Base-by-base conservation (phyloP, 2,329 filamentous ascomycete species). In the Colletotrichum cereale region DNA sequence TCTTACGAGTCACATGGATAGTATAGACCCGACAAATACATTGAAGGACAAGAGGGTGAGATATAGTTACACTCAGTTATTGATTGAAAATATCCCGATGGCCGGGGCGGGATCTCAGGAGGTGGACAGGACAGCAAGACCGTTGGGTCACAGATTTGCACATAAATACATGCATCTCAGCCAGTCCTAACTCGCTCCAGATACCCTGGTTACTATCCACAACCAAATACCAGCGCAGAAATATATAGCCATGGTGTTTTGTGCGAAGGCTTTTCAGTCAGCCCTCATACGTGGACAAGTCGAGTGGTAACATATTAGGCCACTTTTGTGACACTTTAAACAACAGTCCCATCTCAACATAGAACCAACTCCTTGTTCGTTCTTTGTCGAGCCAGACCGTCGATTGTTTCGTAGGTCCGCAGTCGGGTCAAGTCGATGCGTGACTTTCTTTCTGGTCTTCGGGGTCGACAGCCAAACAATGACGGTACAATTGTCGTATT, bases 11-110 rank as follows among this genome's bases (percentile, higher is more conserved):
- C 29, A 55, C 5, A 58, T 66, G 53, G 44, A 58, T 21, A 56
- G 64, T 24, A 48, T 66, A 10, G 56, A 53, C 3, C 38, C 61
- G n/a, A 42, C 47, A 11, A 58, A 26, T 11, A 34, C 44, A 36
- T 14, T 67, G 55, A 55, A 42, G 12, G 57, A 55, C 11, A 29
- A 29, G 5, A 38, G 56, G n/a, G 6, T 67, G n/a, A 50, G 64
- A 31, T 67, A 61, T 26, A 56, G 64, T 18, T 61, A 55, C 24
- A 56, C 53, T 8, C 34, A 40, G 11, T 5, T 56, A 34, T n/a
- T 21, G 21, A 4, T 56, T 24, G 53, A 56, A 12, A n/a, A n/a
- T 38, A 56, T 11, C 16, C 31, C 31, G 34, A 18, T 56, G 34
- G 53, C 38, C 3, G 53, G 53, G 16, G 53, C 24, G 34, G 53